Conservation (phyloP, 1,139 yeast species). For the Candida mesenterica region DNA sequence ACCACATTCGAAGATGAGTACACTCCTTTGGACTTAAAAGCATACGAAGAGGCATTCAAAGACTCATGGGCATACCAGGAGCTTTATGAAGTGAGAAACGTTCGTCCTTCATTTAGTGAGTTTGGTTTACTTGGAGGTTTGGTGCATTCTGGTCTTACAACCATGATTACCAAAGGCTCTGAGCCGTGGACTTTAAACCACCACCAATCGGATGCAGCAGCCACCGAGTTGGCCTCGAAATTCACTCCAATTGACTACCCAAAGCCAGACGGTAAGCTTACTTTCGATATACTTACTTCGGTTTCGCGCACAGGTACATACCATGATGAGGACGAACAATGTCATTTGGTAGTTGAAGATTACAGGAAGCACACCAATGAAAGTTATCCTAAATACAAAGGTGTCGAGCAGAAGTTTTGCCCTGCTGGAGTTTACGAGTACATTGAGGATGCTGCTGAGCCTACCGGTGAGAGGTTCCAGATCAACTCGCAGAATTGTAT, state of each 20-base stretch:
- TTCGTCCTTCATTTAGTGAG: slow-evolving; percentile 84
- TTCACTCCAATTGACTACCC: slow-evolving; percentile 80
- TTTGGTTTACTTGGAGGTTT: slow-evolving; percentile 79
- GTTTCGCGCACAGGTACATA: slow-evolving; percentile 95
- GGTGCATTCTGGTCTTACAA: slow-evolving; percentile 79
- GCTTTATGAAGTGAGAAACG: slow-evolving; percentile 76
- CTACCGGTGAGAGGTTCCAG: slow-evolving; percentile 75
- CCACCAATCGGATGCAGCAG: slow-evolving; percentile 66
- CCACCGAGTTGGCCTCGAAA: slow-evolving; percentile 65
- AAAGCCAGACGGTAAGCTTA: slow-evolving; percentile 86
- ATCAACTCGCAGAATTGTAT: slow-evolving; percentile 96
- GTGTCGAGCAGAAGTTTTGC: slow-evolving; percentile 88
- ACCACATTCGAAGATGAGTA: slow-evolving; percentile 37
- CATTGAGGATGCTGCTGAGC: slow-evolving; percentile 60
- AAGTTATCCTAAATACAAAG: slow-evolving; percentile 74
- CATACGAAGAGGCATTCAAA: slow-evolving; percentile 64
- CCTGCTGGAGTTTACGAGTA: slow-evolving; percentile 99
- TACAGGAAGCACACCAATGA: slow-evolving; percentile 61
- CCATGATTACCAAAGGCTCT: slow-evolving; percentile 70
- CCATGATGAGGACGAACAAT: slow-evolving; percentile 91
- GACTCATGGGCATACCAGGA: slow-evolving; percentile 87
- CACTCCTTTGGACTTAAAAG: slow-evolving; percentile 50
- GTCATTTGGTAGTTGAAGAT: slow-evolving; percentile 82
- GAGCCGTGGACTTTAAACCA: slow-evolving; percentile 88
- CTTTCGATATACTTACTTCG: slow-evolving; percentile 88